Percentiles rank a stretch among this genome's conserved stretches.
Evolutionary conservation across 805 yeast genomes (phyloP).

Genomic region (Wickerhamiella parazyma): DNA sequence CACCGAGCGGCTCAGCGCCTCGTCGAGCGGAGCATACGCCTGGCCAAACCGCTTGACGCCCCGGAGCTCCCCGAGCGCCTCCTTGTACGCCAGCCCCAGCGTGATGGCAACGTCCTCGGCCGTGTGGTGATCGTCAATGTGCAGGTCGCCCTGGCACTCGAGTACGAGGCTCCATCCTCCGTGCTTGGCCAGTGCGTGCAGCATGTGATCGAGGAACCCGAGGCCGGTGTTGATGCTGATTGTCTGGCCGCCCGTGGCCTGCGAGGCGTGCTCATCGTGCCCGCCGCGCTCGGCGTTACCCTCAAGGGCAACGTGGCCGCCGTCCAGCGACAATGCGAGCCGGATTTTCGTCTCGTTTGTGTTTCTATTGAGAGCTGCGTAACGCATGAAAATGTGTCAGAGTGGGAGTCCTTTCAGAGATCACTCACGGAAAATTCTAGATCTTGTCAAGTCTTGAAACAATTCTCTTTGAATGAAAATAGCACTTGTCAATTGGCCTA

Average conservation of each 20-base stretch:
- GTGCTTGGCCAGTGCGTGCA: conserved; percentile 93
- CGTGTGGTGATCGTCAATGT: conserved; percentile 94
- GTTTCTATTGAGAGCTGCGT: conserved; percentile 44
- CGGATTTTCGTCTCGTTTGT: conserved; percentile 94
- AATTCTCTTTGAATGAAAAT: too few species aligned
- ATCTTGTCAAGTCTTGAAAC: too few species aligned
- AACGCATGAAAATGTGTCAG: conserved; percentile 16
- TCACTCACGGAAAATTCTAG: background rate
- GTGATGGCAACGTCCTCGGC: conserved; percentile 94
- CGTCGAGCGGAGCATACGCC: conserved; percentile 94
- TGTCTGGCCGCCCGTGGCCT: conserved; percentile 53
- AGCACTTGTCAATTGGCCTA: too few species aligned
- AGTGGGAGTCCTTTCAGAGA: too few species aligned
- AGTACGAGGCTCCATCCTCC: conserved; percentile 88
- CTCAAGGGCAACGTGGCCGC: conserved; percentile 59
- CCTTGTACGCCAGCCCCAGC: conserved; percentile 74
- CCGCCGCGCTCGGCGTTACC: conserved; percentile 34
- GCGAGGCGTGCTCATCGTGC: conserved; percentile 43
- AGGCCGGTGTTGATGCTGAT: conserved; percentile 81
- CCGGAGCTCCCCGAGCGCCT: conserved; percentile 75
- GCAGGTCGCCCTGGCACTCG: conserved; percentile 86
- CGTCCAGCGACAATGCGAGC: conserved; percentile 69
- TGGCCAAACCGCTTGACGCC: conserved; percentile 89
- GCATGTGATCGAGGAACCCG: conserved; percentile 94
- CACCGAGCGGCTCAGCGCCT: conserved; percentile 91